These are phyloP conservation scores for Coemansia sp. DNA, from an alignment of 192 early-diverging fungal genomes.

Conservation along the genomic window DNA sequence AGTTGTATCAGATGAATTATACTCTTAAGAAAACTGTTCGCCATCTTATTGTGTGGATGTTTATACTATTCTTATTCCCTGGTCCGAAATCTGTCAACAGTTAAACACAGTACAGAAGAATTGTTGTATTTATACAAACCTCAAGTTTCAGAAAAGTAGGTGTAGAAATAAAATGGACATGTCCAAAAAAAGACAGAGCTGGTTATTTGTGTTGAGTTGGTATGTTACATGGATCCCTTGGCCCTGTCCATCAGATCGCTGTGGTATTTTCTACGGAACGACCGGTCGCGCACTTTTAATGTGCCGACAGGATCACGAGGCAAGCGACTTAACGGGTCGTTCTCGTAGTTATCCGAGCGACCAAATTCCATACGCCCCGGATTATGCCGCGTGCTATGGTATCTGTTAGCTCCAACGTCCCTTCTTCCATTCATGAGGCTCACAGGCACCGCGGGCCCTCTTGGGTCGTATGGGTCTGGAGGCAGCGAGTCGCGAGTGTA, in stretches of 20 bases:
- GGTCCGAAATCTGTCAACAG: no score
- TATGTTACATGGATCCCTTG: constrained; percentile 3
- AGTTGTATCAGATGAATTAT: no score
- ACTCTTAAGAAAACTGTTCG: no score
- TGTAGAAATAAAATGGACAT: background rate
- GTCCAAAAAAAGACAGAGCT: background rate
- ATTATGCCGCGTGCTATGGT: background rate
- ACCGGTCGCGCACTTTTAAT: constrained; percentile 6
- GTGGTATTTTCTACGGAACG: constrained; percentile 1
- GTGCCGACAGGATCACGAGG: constrained; percentile 11
- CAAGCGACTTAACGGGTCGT: background rate
- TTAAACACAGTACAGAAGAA: no score
- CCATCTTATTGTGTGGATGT: no score
- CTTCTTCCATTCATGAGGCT: background rate
- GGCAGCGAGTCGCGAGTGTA: background rate
- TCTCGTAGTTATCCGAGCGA: constrained; percentile 4
- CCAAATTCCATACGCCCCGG: background rate
- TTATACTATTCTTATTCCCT: no score
- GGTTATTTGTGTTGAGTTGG: background rate
- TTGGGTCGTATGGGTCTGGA: constrained; percentile 3
- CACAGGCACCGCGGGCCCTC: background rate
- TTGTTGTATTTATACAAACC: no score
- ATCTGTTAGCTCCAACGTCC: background rate
- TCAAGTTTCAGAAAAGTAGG: no score
- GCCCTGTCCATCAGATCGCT: constrained; percentile 1